Evolutionary conservation across 163 green algal species (phyloP), one percentile per base, ranked within the genome.

Genomic region (Chlorella variabilis): DNA sequence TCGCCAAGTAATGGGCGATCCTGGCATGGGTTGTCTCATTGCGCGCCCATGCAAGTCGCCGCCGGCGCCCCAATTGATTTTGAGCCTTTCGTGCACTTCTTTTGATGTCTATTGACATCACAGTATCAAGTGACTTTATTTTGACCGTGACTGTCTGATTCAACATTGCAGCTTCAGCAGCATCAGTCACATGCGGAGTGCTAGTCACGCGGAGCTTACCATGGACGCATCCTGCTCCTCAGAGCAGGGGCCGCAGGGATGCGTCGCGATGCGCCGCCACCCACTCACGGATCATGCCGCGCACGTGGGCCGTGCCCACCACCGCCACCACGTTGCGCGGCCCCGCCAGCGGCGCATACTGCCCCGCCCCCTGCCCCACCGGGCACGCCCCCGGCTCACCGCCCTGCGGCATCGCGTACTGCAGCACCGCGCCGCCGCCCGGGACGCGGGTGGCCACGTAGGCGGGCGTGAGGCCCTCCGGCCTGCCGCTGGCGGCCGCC

Each of bases 291-390:
- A 85, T 68, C 77, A 98, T 98, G 45, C 94, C 94, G 4, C 83
- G 78, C 58, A 97, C 92, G 79, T 98, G 94, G 0, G 94, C 94
- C 6, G 89, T 93, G n/a, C 94, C 94, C 31, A 98, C 91, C 13
- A 96, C 90, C 18, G 87, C 91, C 59, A 89, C 89, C n/a, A 88
- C 85, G 7, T 62, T 75, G 3, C 58, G 21, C 13, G 84, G 78
- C 29, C 88, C 85, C 31, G 90, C 41, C 29, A 89, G 83, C 48
- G 90, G 56, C 59, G 48, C 34, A 38, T 88, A 89, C 33, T 77
- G 36, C 27, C 91, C 90, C 29, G 85, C 76, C 9, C 90, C 79
- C 61, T 61, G n/a, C 0, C 88, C 86, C 4, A 41, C 36, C 4
- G 83, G 81, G 45, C 59, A 85, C 0, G 75, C 73, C 8, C 15